Evolutionary conservation across 2,329 filamentous ascomycete species (phyloP), one percentile per base, ranked within the genome.

Genomic region (Cadophora gregata): DNA sequence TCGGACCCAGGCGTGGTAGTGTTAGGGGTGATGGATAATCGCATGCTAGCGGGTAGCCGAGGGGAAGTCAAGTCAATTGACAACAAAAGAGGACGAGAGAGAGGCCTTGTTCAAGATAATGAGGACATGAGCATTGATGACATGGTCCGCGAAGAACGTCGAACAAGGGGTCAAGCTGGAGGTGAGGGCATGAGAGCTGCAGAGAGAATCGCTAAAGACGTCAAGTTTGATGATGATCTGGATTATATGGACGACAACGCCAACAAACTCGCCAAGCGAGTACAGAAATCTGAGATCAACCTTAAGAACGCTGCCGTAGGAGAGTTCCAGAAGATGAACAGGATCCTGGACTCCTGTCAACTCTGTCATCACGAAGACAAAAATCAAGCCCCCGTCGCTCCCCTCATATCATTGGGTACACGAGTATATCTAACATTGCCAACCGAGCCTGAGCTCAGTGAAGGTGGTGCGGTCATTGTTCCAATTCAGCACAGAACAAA

Each of bases 211-310:
- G 93, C 94, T 63, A 97, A 97, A 77, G 96, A 99, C 78, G 87
- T 81, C 59, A 96, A 94, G 76, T 99, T 96, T 77, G 90, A 93
- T 81, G 89, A 96, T 75, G 91, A 97, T 77, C 87, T 99, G 29
- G 95, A 99, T 63, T 99, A 99, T 80, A 91, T 98, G 85, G 95
- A 99, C 77, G 96, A 98, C 73, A 98, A 99, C 76, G 96, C 96
- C 19, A 86, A 88, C 61, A 97, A 95, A 79, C 88, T 99, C 14
- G 94, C 95, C 31, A 90, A 89, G 75, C 89, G 92, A 29, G 91
- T 97, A 16, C 91, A 97, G 76, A 96, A 94, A 78, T 95, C 91
- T 47, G 93, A 97, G 71, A 84, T 93, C 70, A 93, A 93, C 78
- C 86, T 99, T 67, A 94, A 93, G 77, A 97, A 94, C 77, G 86